Conservation (phyloP, 2,329 filamentous ascomycete species). For the Cadophora malorum region DNA sequence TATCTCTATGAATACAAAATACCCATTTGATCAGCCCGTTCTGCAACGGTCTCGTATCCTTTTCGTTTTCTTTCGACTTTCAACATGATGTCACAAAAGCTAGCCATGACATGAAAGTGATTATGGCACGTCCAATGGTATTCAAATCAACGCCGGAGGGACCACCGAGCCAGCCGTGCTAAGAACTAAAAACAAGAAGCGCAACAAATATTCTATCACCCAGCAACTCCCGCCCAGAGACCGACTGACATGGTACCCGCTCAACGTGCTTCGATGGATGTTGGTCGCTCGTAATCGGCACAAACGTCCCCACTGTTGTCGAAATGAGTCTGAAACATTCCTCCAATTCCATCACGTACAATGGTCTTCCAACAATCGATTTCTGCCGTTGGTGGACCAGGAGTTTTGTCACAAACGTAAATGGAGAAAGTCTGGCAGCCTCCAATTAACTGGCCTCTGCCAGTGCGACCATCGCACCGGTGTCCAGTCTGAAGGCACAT, state of each 20-base stretch:
- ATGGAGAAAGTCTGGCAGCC: not conserved
- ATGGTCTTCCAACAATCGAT: not conserved
- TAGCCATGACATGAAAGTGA: not conserved
- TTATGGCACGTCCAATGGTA: not conserved
- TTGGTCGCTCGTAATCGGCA: no score
- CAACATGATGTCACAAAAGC: not conserved
- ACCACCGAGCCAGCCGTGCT: not conserved
- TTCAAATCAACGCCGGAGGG: not conserved
- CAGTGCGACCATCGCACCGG: not conserved
- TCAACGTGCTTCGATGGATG: no score
- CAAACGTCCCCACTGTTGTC: not conserved
- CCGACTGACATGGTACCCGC: no score
- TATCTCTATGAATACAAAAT: constrained; percentile 3
- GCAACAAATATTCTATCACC: not conserved
- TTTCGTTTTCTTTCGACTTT: no score
- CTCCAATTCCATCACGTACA: no score
- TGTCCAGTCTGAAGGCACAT: not conserved
- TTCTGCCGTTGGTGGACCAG: not conserved
- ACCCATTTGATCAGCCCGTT: constrained; percentile 17
- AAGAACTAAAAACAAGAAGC: not conserved
- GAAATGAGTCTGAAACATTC: not conserved
- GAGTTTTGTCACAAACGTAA: not conserved
- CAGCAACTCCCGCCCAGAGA: not conserved
- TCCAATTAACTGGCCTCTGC: not conserved
- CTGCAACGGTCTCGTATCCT: not conserved